These are phyloP conservation scores for Kwoniella dejecticola DNA, from an alignment of 768 basidiomycete species.

Conservation along the genomic window DNA sequence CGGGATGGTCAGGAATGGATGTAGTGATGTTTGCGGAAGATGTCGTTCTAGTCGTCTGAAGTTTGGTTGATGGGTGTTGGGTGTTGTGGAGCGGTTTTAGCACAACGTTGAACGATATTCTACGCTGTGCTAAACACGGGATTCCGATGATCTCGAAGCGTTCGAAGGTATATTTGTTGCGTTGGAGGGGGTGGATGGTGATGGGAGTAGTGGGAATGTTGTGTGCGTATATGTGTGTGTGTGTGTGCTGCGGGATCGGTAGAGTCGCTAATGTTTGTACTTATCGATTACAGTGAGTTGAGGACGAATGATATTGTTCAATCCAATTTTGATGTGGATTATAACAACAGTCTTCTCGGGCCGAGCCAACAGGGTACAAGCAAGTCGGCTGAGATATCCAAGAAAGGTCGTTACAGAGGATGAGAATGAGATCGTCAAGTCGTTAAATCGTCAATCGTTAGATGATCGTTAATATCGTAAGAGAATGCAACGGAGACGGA, in stretches of 20 bases:
- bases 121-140: conserved; percentile 11
- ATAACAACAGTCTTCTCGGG: not conserved
- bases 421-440: conserved; percentile 15
- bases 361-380: conserved; percentile 1
- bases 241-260: not conserved
- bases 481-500: not conserved
- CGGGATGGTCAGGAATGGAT: no score
- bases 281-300: not conserved
- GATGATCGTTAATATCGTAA: not conserved
- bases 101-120: conserved; percentile 30
- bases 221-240: not conserved
- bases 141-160: not conserved
- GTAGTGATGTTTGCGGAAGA: not conserved
- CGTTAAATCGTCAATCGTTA: conserved; percentile 16
- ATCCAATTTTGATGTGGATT: no score
- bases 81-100: conserved; percentile 5
- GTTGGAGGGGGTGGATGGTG: not conserved
- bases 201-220: not conserved
- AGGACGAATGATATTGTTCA: not conserved
- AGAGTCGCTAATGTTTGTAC: not conserved
- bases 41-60: not conserved
- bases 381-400: not conserved
- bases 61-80: not conserved
- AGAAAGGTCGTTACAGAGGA: conserved; percentile 2
- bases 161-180: not conserved